Evolutionary conservation across 495 filamentous ascomycete species (phyloP), one percentile per base, ranked within the genome.

Genomic region (Sordaria brevicollis): DNA sequence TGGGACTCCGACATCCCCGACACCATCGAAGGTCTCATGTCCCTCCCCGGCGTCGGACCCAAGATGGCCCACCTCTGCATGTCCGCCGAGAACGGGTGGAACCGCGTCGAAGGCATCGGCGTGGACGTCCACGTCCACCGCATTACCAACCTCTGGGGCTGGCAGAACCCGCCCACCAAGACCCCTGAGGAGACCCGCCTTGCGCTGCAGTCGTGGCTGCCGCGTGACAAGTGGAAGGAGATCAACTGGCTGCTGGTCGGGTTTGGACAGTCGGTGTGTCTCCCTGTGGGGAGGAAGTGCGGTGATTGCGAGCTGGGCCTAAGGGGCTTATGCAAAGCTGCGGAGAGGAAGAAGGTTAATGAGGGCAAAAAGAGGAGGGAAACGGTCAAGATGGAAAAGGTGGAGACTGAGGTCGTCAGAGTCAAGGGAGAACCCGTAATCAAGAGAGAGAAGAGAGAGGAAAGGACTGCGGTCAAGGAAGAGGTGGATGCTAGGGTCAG

Each of bases 51-150:
- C 2, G 94, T 99, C 0, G 95, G 95, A 0, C 95, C 95, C 6
- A 99, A 99, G 81, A 99, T 99, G 94, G 95, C 92, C 21, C 93
- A 96, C 76, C 86, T 99, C 4, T 97, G 93, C 79, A 87, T 98
- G 86, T 90, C 82, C 11, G 86, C 81, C 7, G 68, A 73, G 0
- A 70, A 79, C 70, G 87, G 87, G 3, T 90, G 88, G 89, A 81
- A 79, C 67, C 76, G 83, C 31, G 84, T 84, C 6, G 83, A 87
- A 69, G 88, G 89, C 0, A 87, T 91, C 70, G 89, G 89, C 31
- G 89, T 90, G 36, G 89, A 91, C 78, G 87, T 90, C 36, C 88
- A 90, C 73, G 88, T 90, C 11, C 87, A 98, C 79, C 89, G 95
- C 35, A 97, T 99, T 75, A 93, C 93, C 57, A 99, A 99, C 82